phyloP scores from a whole-genome alignment of 225 moss, liverwort and hornwort species.

The Physcomitrium patens region DNA sequence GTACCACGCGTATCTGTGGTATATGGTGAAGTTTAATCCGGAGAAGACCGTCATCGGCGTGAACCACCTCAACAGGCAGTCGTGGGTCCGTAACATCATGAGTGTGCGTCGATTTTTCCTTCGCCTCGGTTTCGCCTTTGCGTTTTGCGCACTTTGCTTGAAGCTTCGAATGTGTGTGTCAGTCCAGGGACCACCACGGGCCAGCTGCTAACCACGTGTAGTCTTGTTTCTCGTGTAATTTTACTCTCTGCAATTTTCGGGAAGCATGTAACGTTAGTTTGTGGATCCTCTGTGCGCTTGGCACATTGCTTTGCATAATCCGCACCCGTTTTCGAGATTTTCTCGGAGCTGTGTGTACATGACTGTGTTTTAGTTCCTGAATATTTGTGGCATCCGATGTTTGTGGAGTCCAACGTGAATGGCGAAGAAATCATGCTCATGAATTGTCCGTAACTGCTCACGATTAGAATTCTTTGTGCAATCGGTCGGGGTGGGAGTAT shows the following conservation, averaged over 20 bases:
- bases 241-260: too few species aligned
- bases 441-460: too few species aligned
- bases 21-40: slow-evolving; percentile 52
- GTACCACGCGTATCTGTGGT: slow-evolving; percentile 57
- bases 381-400: background rate
- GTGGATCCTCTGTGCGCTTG: background rate
- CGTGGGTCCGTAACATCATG: slow-evolving; percentile 82
- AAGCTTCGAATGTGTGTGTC: slow-evolving; percentile 1
- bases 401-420: too few species aligned
- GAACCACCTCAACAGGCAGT: slow-evolving; percentile 73
- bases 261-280: background rate
- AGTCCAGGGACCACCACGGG: background rate
- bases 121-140: background rate
- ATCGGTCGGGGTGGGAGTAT: too few species aligned
- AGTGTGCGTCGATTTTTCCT: slow-evolving; percentile 35
- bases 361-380: background rate
- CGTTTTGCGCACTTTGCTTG: background rate
- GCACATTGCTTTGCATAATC: background rate
- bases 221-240: background rate
- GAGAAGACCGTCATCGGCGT: slow-evolving; percentile 70
- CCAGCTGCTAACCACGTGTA: background rate
- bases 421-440: too few species aligned
- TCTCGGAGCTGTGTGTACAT: background rate
- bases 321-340: background rate
- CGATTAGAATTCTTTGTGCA: too few species aligned